Conservation (phyloP, 106 monocot genomes). For the Xerophyta viscosa region DNA sequence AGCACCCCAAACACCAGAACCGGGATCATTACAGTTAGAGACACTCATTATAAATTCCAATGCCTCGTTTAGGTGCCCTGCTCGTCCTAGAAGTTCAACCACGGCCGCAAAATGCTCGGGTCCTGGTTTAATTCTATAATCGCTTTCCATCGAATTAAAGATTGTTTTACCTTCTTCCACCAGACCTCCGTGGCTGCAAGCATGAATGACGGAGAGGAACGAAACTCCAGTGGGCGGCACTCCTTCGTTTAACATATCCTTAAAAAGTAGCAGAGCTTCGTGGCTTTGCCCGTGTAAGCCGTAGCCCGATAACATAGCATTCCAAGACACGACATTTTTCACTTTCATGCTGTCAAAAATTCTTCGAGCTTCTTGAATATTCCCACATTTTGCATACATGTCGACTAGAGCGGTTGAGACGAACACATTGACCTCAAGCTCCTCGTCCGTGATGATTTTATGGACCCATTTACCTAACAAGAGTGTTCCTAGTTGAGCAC, state of each 20-base stretch:
- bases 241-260: conserved; percentile 29
- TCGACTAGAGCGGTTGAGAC: conserved; percentile 73
- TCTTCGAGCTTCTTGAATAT: conserved; percentile 35
- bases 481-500: conserved; percentile 79
- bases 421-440: conserved; percentile 66
- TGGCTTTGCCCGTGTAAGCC: conserved; percentile 61
- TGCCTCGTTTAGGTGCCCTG: conserved; percentile 51
- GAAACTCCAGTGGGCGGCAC: conserved; percentile 39
- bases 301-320: conserved; percentile 72
- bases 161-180: conserved; percentile 43
- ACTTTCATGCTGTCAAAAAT: conserved; percentile 54
- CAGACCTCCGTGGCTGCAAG: conserved; percentile 78
- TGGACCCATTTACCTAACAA: conserved; percentile 64
- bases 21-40: conserved; percentile 20
- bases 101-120: conserved; percentile 69
- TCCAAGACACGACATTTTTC: conserved; percentile 83
- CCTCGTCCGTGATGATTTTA: conserved; percentile 27
- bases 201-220: conserved; percentile 64
- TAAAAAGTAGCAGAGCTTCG: conserved; percentile 48
- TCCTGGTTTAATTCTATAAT: conserved; percentile 30
- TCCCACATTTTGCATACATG: conserved; percentile 90
- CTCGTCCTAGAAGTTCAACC: conserved; percentile 80
- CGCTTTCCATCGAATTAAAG: conserved; percentile 35
- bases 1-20: conserved; percentile 65
- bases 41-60: conserved; percentile 54